A percentile compares a stretch with the other conserved stretches of the same genome.
Conservation (phyloP, 2,329 filamentous ascomycete species). For the Colletotrichum ledebouriae region DNA sequence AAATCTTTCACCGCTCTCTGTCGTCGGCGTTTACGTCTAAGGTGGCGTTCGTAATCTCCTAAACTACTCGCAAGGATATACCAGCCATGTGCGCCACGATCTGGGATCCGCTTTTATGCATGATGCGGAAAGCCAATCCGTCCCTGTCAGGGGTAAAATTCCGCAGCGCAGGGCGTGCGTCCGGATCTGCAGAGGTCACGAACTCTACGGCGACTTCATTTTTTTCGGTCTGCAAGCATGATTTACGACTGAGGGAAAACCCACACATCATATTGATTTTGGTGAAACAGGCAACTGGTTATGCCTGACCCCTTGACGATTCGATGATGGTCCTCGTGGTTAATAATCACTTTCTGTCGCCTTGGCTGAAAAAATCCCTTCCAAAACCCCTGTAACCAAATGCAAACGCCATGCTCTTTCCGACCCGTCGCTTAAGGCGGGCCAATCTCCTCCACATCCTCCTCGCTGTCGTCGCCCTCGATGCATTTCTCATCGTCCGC, state of each 20-base stretch:
- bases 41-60: constrained; percentile 33
- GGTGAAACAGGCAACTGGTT: too few species aligned
- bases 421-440: constrained; percentile 8
- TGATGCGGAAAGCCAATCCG: constrained; percentile 11
- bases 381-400: background rate
- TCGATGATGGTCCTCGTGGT: too few species aligned
- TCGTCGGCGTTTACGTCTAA: constrained; percentile 27
- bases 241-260: background rate
- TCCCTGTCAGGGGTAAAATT: constrained; percentile 1
- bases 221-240: background rate
- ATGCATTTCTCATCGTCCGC: constrained; percentile 20
- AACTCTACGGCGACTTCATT: too few species aligned
- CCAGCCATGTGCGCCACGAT: constrained; percentile 26
- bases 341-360: background rate
- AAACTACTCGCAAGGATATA: background rate
- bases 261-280: too few species aligned
- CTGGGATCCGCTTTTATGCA: background rate
- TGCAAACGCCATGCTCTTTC: constrained; percentile 30
- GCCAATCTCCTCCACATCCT: constrained; percentile 12
- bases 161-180: background rate
- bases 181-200: background rate
- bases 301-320: too few species aligned
- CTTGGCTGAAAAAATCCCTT: background rate
- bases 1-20: constrained; percentile 7
- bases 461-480: constrained; percentile 29